These are phyloP conservation scores for Tricholoma bakamatsutake DNA, from an alignment of 768 basidiomycete species.

Conservation along the genomic window DNA sequence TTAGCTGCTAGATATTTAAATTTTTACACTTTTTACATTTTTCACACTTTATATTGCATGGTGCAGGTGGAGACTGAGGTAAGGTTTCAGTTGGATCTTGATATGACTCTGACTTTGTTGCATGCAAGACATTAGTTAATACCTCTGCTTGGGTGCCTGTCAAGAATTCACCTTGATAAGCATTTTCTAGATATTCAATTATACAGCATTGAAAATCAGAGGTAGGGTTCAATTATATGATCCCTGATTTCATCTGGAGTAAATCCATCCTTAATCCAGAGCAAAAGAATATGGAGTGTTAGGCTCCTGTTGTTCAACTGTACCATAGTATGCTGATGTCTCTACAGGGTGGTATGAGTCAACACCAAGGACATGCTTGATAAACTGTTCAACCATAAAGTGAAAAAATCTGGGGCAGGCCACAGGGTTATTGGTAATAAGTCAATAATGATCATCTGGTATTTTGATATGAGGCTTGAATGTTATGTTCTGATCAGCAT, in stretches of 20 bases:
- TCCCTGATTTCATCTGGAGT: conserved; percentile 6
- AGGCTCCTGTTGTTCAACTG: conserved; percentile 26
- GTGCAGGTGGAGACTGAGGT: conserved; percentile 16
- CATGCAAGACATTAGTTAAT: not conserved
- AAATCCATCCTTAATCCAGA: conserved; percentile 18
- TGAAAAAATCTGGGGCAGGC: conserved; percentile 28
- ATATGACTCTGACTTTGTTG: conserved; percentile 3
- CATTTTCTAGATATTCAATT: conserved; percentile 4
- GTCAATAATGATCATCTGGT: conserved; percentile 6
- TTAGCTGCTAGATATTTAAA: conserved; percentile 9
- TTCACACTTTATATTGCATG: conserved; percentile 2
- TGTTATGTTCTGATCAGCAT: conserved; percentile 15
- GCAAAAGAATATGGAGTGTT: conserved; percentile 20
- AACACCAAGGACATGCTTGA: conserved; percentile 13
- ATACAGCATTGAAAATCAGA: conserved; percentile 4
- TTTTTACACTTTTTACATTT: conserved; percentile 12
- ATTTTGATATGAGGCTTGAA: conserved; percentile 14
- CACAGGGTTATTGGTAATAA: conserved; percentile 21
- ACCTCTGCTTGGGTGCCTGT: not conserved
- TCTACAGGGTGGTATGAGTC: conserved; percentile 15
- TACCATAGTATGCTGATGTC: conserved; percentile 23
- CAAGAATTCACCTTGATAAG: conserved; percentile 3
- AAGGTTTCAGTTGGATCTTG: conserved; percentile 16
- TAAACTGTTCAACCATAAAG: conserved; percentile 16
- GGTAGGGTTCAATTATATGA: conserved; percentile 3